A percentile compares a stretch with the other conserved stretches of the same genome.
These are phyloP conservation scores for Xylaria sp. DNA, from an alignment of 2,329 filamentous ascomycete species.

Conservation along the genomic window DNA sequence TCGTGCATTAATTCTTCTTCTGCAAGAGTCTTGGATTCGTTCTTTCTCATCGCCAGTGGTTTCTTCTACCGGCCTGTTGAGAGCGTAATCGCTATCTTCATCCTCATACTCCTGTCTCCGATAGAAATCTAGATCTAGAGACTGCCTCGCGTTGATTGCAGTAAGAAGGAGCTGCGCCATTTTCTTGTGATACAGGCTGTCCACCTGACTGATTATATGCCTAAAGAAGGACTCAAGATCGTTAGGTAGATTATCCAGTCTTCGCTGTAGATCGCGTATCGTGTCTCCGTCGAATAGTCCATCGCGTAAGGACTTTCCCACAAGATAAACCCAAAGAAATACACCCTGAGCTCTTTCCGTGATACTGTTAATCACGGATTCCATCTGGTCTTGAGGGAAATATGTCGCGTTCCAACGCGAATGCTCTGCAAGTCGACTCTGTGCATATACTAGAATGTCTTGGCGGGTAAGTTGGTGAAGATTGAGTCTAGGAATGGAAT, in stretches of 20 bases:
- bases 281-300: slow-evolving; percentile 20
- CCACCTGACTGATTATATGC: slow-evolving; percentile 12
- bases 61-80: not conserved
- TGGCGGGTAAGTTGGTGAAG: slow-evolving; percentile 22
- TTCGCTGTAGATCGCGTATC: slow-evolving; percentile 11
- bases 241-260: slow-evolving; percentile 9
- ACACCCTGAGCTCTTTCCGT: slow-evolving; percentile 16
- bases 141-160: not conserved
- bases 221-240: slow-evolving; percentile 24
- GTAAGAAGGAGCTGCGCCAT: slow-evolving; percentile 15
- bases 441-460: slow-evolving; percentile 18
- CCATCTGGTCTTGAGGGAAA: no score
- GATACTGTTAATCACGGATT: not conserved
- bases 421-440: slow-evolving; percentile 15
- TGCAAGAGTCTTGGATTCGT: not conserved
- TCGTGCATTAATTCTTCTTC: not conserved
- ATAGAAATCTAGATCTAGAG: not conserved
- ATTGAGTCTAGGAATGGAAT: slow-evolving; percentile 9
- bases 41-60: not conserved
- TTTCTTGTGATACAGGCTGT: slow-evolving; percentile 15
- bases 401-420: slow-evolving; percentile 8
- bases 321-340: slow-evolving; percentile 27
- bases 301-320: not conserved
- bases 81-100: not conserved
- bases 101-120: not conserved